A percentile compares a stretch with the other conserved stretches of the same genome.
Evolutionary conservation across 768 basidiomycete genomes (phyloP).

Genomic region (Tylopilus rubrobrunneus): DNA sequence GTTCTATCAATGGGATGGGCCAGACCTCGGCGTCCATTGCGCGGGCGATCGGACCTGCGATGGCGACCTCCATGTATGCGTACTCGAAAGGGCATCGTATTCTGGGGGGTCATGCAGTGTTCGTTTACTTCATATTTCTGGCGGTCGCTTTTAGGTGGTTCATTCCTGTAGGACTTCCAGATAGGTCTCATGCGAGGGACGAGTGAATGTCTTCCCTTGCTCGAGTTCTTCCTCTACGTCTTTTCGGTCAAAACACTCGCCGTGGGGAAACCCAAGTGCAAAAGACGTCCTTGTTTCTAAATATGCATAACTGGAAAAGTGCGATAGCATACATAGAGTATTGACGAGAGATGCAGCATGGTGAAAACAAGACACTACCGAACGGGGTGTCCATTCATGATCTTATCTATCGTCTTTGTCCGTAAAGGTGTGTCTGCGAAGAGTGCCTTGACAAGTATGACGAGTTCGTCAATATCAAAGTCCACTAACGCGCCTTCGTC

Average conservation of each 20-base stretch:
- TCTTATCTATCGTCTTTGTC: conserved; percentile 74
- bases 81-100: conserved; percentile 43
- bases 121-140: conserved; percentile 26
- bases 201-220: too few relatives aligned
- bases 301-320: conserved; percentile 14
- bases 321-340: neutral
- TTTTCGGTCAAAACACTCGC: neutral
- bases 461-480: conserved; percentile 81
- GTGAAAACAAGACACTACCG: conserved; percentile 6
- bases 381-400: conserved; percentile 57
- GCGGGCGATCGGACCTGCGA: conserved; percentile 45
- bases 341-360: conserved; percentile 4
- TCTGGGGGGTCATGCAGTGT: conserved; percentile 44
- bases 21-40: conserved; percentile 44
- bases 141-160: conserved; percentile 30
- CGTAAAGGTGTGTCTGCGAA: conserved; percentile 86
- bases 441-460: conserved; percentile 75
- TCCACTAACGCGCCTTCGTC: conserved; percentile 89
- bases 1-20: conserved; percentile 59
- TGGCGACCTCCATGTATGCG: conserved; percentile 50
- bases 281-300: neutral
- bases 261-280: neutral
- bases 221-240: neutral
- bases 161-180: conserved; percentile 25
- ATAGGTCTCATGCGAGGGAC: too few relatives aligned